Evolutionary conservation across 2,329 filamentous ascomycete genomes (phyloP).

Genomic region (Achaetomium macrosporum): DNA sequence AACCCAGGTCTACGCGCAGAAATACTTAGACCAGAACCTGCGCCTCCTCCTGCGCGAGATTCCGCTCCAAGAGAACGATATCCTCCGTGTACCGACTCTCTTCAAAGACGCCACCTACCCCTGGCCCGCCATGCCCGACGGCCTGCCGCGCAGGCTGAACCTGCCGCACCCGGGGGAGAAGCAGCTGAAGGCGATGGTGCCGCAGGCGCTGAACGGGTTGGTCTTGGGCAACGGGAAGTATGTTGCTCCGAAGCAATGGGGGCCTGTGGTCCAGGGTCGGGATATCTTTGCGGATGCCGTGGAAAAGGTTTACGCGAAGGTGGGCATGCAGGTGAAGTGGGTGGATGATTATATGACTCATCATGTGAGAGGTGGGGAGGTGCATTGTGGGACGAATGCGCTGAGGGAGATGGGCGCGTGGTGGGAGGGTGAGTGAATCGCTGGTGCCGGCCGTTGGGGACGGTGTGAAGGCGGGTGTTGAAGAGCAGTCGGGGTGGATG

Average conservation of each 20-base stretch:
- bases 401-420: slow-evolving; percentile 1
- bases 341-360: slow-evolving; percentile 13
- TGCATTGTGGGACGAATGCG: slow-evolving; percentile 11
- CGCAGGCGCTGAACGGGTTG: slow-evolving; percentile 9
- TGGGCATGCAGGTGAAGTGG: slow-evolving; percentile 3
- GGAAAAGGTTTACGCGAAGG: slow-evolving; percentile 1
- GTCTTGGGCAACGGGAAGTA: slow-evolving; percentile 8
- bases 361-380: slow-evolving; percentile 9
- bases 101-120: slow-evolving; percentile 6
- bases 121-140: background rate
- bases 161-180: background rate
- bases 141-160: background rate
- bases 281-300: slow-evolving; percentile 6
- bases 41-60: slow-evolving; percentile 4
- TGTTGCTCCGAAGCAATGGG: slow-evolving; percentile 9
- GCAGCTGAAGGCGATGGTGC: slow-evolving; percentile 3
- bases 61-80: background rate
- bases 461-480: too few relatives aligned
- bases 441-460: too few relatives aligned
- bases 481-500: too few relatives aligned
- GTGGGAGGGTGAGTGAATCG: background rate
- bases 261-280: slow-evolving; percentile 2
- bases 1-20: slow-evolving; percentile 6
- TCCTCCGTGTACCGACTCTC: slow-evolving; percentile 10
- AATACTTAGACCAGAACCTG: slow-evolving; percentile 1